Conservation (phyloP, 352 stramenopile species). For the Globisporangium ultimum region DNA sequence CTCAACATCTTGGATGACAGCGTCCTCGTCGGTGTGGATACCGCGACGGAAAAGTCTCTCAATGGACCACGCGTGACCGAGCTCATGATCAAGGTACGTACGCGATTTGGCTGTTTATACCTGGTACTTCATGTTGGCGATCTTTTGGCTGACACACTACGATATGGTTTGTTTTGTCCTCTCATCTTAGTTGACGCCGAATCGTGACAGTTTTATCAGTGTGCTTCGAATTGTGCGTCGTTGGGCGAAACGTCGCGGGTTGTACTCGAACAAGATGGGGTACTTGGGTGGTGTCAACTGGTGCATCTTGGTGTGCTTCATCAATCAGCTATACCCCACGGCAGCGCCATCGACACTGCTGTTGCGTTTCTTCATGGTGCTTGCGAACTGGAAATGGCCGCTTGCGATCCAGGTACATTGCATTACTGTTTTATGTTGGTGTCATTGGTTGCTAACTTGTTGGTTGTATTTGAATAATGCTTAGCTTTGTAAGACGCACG, state of each 20-base stretch:
- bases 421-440: neutral
- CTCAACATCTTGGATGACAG: slow-evolving; percentile 91
- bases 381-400: slow-evolving; percentile 90
- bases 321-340: slow-evolving; percentile 91
- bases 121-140: too few species aligned
- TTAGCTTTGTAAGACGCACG: slow-evolving; percentile 84
- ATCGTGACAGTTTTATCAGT: slow-evolving; percentile 85
- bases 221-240: slow-evolving; percentile 85
- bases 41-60: slow-evolving; percentile 85
- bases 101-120: neutral
- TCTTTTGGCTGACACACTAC: slow-evolving; percentile 4
- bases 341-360: slow-evolving; percentile 81
- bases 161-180: neutral
- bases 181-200: slow-evolving; percentile 56
- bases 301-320: slow-evolving; percentile 97
- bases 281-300: slow-evolving; percentile 99
- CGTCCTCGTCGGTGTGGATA: slow-evolving; percentile 84
- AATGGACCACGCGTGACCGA: slow-evolving; percentile 91
- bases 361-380: slow-evolving; percentile 89
- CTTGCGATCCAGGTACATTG: slow-evolving; percentile 82
- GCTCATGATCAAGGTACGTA: slow-evolving; percentile 83
- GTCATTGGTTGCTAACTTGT: slow-evolving; percentile 4
- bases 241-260: slow-evolving; percentile 89
- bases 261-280: slow-evolving; percentile 99
- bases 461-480: neutral